Conservation (phyloP, 2,329 filamentous ascomycete species). For the Diaporthe longicolla region DNA sequence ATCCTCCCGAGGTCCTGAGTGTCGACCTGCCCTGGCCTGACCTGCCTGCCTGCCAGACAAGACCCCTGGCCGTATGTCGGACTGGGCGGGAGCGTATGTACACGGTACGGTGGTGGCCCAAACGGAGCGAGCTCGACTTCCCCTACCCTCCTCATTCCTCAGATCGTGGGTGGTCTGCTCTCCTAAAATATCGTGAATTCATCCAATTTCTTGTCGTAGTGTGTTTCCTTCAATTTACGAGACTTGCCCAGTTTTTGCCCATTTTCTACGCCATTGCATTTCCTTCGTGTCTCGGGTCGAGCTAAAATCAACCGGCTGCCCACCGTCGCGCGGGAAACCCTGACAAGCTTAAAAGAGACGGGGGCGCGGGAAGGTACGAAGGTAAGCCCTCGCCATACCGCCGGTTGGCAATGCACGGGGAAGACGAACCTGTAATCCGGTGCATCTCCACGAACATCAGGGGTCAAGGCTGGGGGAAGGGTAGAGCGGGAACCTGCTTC, state of each 20-base stretch:
- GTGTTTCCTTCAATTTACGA: background rate
- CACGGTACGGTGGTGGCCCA: too few relatives aligned
- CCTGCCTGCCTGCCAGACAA: background rate
- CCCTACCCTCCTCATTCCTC: background rate
- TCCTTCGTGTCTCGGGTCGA: background rate
- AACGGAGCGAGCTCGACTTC: background rate
- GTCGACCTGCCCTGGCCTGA: background rate
- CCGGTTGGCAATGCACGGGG: slow-evolving; percentile 25
- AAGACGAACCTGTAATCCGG: slow-evolving; percentile 11
- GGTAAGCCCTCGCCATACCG: slow-evolving; percentile 1
- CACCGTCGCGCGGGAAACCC: background rate
- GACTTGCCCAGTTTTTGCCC: too few relatives aligned
- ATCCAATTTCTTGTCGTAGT: background rate
- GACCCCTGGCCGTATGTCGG: background rate
- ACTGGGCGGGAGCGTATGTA: background rate
- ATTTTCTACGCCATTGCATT: too few relatives aligned
- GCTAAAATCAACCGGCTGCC: background rate
- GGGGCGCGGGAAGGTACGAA: background rate
- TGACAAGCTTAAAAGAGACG: slow-evolving; percentile 1
- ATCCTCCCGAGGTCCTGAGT: too few relatives aligned
- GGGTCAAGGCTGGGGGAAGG: slow-evolving; percentile 23
- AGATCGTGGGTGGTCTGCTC: background rate
- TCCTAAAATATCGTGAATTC: background rate
- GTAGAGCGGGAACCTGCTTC: slow-evolving; percentile 7
- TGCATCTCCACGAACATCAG: slow-evolving; percentile 12